Evolutionary conservation across 768 basidiomycete species (phyloP).

Genomic region (Psilocybe subaeruginosa): DNA sequence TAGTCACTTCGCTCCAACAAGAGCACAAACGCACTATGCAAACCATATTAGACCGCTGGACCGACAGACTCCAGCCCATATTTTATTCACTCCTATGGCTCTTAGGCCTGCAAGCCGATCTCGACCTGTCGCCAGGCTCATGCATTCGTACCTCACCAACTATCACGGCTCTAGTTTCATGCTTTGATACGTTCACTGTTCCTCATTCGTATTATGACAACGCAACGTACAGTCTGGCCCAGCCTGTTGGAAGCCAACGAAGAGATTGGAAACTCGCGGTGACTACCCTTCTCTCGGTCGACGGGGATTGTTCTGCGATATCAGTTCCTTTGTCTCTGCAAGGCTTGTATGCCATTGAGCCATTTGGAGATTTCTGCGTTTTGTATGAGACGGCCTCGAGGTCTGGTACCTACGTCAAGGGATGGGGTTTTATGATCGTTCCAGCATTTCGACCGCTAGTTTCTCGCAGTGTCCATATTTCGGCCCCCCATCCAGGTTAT

Average conservation of each 20-base stretch:
- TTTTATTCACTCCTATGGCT: not conserved
- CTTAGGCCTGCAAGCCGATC: not conserved
- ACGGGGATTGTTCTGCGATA: constrained; percentile 16
- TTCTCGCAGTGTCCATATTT: constrained; percentile 38
- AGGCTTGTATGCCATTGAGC: constrained; percentile 17
- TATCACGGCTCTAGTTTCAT: constrained; percentile 22
- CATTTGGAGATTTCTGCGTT: constrained; percentile 22
- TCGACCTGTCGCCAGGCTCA: constrained; percentile 5
- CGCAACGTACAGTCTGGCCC: constrained; percentile 20
- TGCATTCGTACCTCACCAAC: constrained; percentile 15
- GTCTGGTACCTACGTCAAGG: constrained; percentile 20
- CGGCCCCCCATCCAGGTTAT: constrained; percentile 47
- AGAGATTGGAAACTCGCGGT: constrained; percentile 19
- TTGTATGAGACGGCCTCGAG: constrained; percentile 20
- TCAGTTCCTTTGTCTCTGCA: constrained; percentile 17
- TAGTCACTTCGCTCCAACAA: too few species aligned
- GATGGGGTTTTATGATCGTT: constrained; percentile 26
- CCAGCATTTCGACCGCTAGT: constrained; percentile 16
- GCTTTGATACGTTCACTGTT: constrained; percentile 32
- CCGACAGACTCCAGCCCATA: not conserved
- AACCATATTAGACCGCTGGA: not conserved
- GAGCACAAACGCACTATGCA: not conserved
- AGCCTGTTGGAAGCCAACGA: constrained; percentile 21
- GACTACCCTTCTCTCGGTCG: constrained; percentile 14
- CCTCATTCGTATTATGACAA: constrained; percentile 21